Evolutionary conservation across 208 protist genomes (phyloP).

Genomic region (Leishmania tropica): DNA sequence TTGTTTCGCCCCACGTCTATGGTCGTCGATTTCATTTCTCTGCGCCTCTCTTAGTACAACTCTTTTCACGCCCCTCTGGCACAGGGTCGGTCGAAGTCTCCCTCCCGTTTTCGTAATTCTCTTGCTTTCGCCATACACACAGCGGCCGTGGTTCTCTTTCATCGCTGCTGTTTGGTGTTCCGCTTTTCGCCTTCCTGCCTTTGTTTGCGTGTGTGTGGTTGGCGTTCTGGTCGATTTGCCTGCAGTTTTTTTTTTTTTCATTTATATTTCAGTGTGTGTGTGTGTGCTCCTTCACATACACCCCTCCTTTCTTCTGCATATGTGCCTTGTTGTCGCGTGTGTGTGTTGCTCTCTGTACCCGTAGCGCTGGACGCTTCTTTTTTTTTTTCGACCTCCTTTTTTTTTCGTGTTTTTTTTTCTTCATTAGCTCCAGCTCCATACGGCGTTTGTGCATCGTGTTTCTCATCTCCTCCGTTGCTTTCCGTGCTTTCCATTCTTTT

Average conservation of each 20-base stretch:
- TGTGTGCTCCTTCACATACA: neutral
- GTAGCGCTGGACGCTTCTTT: neutral
- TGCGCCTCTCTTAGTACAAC: neutral
- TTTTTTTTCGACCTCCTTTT: too few species aligned
- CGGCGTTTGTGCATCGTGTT: neutral
- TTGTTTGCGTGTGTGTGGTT: neutral
- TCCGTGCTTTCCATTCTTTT: neutral
- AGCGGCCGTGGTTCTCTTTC: neutral
- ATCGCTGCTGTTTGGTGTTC: neutral
- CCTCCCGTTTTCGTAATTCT: neutral
- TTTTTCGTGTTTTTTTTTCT: neutral
- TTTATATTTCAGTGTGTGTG: neutral
- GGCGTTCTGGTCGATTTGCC: neutral
- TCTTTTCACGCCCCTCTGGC: neutral
- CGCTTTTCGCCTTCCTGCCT: neutral
- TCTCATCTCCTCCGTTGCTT: neutral
- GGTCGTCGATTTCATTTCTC: neutral
- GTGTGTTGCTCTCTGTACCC: neutral
- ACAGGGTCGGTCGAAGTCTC: neutral
- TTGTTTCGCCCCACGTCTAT: neutral
- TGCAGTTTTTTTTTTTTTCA: neutral
- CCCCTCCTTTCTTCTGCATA: neutral
- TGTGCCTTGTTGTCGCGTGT: neutral
- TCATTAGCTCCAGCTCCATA: neutral
- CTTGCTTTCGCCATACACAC: neutral